Evolutionary conservation across 176 grass and related monocot genomes (phyloP).

Genomic region (Pontederia paniculata): DNA sequence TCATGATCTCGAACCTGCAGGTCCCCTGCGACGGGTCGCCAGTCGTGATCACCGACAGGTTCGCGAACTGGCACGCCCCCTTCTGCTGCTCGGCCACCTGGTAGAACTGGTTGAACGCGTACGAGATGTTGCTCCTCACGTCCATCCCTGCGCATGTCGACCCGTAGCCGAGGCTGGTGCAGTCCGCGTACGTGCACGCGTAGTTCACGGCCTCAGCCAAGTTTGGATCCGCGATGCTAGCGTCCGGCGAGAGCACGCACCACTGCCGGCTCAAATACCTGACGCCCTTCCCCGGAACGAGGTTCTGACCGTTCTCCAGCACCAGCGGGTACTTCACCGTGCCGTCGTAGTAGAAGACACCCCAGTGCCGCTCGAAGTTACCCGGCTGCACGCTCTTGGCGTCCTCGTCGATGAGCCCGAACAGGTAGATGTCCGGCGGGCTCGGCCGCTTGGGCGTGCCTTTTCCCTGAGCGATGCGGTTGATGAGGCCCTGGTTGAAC

Average conservation of each 20-base stretch:
- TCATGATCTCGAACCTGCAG: slow-evolving; percentile 70
- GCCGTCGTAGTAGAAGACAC: slow-evolving; percentile 94
- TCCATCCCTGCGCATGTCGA: slow-evolving; percentile 57
- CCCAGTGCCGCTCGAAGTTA: slow-evolving; percentile 97
- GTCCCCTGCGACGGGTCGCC: slow-evolving; percentile 55
- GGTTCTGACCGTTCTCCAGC: slow-evolving; percentile 18
- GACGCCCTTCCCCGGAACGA: slow-evolving; percentile 60
- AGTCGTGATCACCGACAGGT: slow-evolving; percentile 46
- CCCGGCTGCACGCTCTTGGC: slow-evolving; percentile 70
- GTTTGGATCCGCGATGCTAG: slow-evolving; percentile 25
- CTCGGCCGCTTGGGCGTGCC: slow-evolving; percentile 50
- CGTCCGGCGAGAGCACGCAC: slow-evolving; percentile 54
- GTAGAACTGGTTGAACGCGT: slow-evolving; percentile 85
- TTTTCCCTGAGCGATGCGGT: slow-evolving; percentile 48
- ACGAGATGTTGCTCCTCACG: slow-evolving; percentile 56
- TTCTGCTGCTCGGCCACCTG: slow-evolving; percentile 59
- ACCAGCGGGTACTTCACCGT: slow-evolving; percentile 47
- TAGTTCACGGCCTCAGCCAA: slow-evolving; percentile 29
- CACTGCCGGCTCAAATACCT: slow-evolving; percentile 61
- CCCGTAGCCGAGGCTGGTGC: slow-evolving; percentile 69
- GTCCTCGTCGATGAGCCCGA: slow-evolving; percentile 85
- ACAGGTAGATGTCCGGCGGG: slow-evolving; percentile 87
- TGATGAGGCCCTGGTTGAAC: slow-evolving; percentile 91
- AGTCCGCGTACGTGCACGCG: slow-evolving; percentile 68
- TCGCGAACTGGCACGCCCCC: slow-evolving; percentile 44